phyloP scores from a whole-genome alignment of 164 flowering plant genomes.

The Nymphaea colorata region DNA sequence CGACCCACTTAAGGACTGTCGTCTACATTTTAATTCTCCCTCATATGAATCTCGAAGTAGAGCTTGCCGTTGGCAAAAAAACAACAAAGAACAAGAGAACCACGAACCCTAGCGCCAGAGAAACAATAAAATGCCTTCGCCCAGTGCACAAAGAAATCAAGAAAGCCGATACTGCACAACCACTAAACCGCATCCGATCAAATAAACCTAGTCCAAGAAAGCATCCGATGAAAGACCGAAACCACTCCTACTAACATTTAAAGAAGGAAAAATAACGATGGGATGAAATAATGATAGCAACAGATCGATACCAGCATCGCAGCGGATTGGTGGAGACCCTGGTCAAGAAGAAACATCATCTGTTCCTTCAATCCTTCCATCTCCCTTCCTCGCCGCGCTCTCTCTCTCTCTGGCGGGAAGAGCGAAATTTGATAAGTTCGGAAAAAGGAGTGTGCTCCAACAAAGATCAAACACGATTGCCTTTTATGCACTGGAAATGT shows the following conservation, averaged over 20 bases:
- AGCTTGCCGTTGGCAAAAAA: too few relatives aligned
- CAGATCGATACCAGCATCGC: slow-evolving; percentile 47
- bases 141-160: too few relatives aligned
- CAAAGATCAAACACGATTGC: too few relatives aligned
- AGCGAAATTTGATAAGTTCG: background rate
- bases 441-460: too few relatives aligned
- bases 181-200: background rate
- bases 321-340: slow-evolving; percentile 66
- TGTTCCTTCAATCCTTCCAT: slow-evolving; percentile 85
- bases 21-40: too few relatives aligned
- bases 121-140: too few relatives aligned
- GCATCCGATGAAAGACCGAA: background rate
- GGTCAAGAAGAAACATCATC: slow-evolving; percentile 56
- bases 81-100: too few relatives aligned
- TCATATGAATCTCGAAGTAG: too few relatives aligned
- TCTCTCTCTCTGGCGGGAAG: slow-evolving; percentile 1
- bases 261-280: background rate
- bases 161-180: too few relatives aligned
- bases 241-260: background rate
- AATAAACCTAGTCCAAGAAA: background rate
- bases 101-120: too few relatives aligned
- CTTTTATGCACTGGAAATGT: too few relatives aligned
- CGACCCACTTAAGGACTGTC: too few relatives aligned
- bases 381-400: background rate
- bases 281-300: background rate